A percentile compares a stretch with the other conserved stretches of the same genome.
Conservation (phyloP, 2,329 filamentous ascomycete species). For the Rhinocladiella mackenziei region DNA sequence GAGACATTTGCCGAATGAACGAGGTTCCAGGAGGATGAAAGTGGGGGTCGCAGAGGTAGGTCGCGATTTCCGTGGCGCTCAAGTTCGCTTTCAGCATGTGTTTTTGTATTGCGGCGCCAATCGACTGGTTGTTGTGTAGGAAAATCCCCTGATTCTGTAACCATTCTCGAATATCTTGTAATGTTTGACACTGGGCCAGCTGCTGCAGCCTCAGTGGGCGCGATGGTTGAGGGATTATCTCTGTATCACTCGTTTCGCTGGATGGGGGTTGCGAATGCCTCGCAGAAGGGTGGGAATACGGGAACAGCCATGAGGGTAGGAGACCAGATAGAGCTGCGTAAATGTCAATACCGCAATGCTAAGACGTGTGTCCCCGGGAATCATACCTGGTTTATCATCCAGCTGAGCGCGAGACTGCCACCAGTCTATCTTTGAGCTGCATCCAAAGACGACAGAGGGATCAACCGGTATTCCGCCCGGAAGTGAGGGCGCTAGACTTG, state of each 20-base stretch:
- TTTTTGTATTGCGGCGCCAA: constrained; percentile 11
- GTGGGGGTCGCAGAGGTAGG: constrained; percentile 23
- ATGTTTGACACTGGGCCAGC: constrained; percentile 10
- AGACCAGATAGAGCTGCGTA: constrained; percentile 4
- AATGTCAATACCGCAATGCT: neutral
- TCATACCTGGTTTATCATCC: neutral
- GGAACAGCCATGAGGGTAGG: constrained; percentile 18
- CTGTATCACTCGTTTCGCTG: neutral
- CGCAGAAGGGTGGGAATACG: neutral
- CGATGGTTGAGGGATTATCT: neutral
- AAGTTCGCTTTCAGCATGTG: constrained; percentile 17
- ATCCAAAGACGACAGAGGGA: constrained; percentile 41
- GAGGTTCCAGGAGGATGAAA: constrained; percentile 25
- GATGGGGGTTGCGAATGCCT: neutral
- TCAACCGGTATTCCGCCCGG: constrained; percentile 35
- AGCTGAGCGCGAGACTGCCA: constrained; percentile 18
- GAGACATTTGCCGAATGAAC: constrained; percentile 13
- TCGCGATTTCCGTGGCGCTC: constrained; percentile 14
- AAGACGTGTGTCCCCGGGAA: neutral
- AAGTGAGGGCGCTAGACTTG: constrained; percentile 40
- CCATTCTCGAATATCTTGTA: constrained; percentile 14
- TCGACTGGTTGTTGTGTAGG: constrained; percentile 4
- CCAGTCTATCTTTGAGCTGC: constrained; percentile 22
- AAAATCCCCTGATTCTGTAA: constrained; percentile 6
- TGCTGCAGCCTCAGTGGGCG: neutral